Conservation (phyloP, 352 stramenopile species). For the Phytophthora melonis region DNA sequence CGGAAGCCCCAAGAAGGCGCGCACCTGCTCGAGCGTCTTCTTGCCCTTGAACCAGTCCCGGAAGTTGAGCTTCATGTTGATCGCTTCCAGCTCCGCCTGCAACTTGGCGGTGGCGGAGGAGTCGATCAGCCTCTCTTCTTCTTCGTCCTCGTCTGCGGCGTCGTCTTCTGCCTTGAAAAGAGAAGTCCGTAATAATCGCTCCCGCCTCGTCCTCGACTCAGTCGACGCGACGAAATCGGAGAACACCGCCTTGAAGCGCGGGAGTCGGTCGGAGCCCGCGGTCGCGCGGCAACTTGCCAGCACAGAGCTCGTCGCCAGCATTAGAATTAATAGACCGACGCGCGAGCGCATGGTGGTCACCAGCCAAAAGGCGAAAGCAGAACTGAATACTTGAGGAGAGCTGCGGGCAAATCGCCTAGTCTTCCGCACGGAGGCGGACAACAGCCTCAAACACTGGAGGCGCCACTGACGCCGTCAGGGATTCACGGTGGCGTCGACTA, state of each 20-base stretch:
- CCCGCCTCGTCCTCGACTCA: no score
- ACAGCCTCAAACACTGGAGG: background rate
- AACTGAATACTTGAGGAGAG: background rate
- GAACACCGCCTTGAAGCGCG: background rate
- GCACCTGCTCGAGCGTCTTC: slow-evolving; percentile 19
- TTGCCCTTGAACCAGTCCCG: slow-evolving; percentile 25
- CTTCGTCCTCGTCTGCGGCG: background rate
- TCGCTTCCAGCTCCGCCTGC: slow-evolving; percentile 3
- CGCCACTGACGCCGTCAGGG: no score
- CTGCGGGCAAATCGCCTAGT: background rate
- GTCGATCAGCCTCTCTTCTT: slow-evolving; percentile 16
- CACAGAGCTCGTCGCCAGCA: background rate
- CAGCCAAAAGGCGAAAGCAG: background rate
- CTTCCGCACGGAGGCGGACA: background rate
- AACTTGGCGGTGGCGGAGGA: background rate
- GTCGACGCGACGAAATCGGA: background rate
- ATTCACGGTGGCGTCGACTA: background rate
- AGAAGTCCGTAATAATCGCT: background rate
- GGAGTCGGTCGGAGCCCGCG: background rate
- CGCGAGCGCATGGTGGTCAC: background rate
- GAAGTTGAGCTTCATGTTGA: slow-evolving; percentile 8
- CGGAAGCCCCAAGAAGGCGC: slow-evolving; percentile 17
- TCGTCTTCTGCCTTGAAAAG: background rate
- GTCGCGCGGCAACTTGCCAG: background rate
- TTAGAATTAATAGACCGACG: background rate